phyloP scores from a whole-genome alignment of 177 flowering plant species.

The Vitis hybrid region DNA sequence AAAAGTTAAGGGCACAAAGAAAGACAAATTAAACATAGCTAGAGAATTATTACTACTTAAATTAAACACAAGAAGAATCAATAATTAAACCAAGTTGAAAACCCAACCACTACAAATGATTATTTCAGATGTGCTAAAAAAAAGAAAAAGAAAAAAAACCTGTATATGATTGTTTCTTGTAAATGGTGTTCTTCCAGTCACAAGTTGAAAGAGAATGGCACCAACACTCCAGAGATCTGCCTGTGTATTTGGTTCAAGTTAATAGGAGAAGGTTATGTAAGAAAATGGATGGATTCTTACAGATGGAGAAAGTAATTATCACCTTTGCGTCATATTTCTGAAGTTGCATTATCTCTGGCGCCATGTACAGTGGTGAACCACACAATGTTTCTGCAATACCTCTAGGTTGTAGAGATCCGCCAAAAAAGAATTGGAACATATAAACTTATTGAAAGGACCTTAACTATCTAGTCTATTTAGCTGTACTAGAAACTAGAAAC shows the following conservation, averaged over 20 bases:
- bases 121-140: background rate
- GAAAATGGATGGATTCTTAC: background rate
- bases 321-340: constrained; percentile 99
- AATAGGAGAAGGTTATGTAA: constrained; percentile 8
- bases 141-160: constrained; percentile 38
- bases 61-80: background rate
- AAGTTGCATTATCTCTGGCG: constrained; percentile 98
- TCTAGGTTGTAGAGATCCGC: constrained; percentile 88
- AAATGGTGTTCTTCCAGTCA: constrained; percentile 89
- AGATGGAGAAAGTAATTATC: constrained; percentile 16
- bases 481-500: background rate
- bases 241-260: constrained; percentile 50
- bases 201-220: constrained; percentile 90
- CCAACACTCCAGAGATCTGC: constrained; percentile 99
- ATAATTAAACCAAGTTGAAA: background rate
- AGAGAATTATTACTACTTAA: background rate
- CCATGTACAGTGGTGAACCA: constrained; percentile 99
- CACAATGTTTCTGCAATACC: constrained; percentile 97
- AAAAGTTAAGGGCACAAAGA: background rate
- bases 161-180: constrained; percentile 87
- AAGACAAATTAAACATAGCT: background rate
- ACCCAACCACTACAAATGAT: background rate
- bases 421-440: constrained; percentile 13
- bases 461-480: background rate
- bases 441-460: background rate